These are phyloP conservation scores for Castanopsis chinensis DNA, from an alignment of 306 rosid genomes.

Conservation along the genomic window DNA sequence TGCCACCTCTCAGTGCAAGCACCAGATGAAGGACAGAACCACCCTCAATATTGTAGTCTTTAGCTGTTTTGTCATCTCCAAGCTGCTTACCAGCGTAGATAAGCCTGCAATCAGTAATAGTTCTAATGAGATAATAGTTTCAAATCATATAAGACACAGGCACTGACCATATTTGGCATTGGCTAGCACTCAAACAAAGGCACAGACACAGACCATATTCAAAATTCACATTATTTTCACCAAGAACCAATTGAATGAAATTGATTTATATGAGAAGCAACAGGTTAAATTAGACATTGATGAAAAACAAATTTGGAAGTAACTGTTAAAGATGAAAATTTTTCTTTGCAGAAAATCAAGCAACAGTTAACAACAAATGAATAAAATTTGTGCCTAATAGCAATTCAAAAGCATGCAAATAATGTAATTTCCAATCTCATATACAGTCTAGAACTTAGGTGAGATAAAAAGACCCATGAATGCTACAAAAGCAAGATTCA, in stretches of 20 bases:
- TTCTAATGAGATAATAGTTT: slow-evolving; percentile 18
- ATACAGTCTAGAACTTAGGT: not conserved
- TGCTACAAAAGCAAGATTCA: not conserved
- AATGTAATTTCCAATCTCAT: not conserved
- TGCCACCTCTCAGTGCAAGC: slow-evolving; percentile 91
- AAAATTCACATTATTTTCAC: not conserved
- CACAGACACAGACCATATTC: not conserved
- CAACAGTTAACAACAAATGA: not conserved
- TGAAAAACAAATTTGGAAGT: not conserved
- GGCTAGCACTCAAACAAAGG: not conserved
- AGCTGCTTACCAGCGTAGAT: slow-evolving; percentile 98
- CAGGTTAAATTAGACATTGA: not conserved
- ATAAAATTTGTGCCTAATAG: not conserved
- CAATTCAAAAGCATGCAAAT: not conserved
- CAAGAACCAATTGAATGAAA: not conserved
- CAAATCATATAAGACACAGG: not conserved
- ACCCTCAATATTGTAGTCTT: slow-evolving; percentile 96
- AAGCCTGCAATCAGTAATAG: slow-evolving; percentile 55
- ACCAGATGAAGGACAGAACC: slow-evolving; percentile 97
- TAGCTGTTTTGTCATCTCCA: slow-evolving; percentile 96
- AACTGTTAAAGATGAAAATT: not conserved
- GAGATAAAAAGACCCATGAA: not conserved
- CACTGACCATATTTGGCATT: not conserved
- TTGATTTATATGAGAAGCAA: not conserved
- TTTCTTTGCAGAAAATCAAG: not conserved